Conservation (phyloP, 805 yeast species). For the Sugiyamaella mastotermitis region DNA sequence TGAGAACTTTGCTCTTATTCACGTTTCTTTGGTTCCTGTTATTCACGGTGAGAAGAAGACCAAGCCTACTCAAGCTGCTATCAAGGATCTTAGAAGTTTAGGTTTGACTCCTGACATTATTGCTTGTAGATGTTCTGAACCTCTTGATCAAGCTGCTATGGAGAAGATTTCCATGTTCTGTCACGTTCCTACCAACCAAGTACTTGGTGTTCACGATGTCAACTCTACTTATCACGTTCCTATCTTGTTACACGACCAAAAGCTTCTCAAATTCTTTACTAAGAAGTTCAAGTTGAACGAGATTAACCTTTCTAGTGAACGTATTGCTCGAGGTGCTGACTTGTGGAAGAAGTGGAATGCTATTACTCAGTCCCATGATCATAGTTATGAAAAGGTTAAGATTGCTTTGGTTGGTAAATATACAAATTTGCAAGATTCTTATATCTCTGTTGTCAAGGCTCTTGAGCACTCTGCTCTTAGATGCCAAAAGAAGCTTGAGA, state of each 20-base stretch:
- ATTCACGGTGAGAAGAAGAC: constrained; percentile 99
- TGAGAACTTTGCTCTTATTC: constrained; percentile 91
- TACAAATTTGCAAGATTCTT: constrained; percentile 91
- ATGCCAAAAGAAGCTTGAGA: constrained; percentile 75
- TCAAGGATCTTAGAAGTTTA: constrained; percentile 89
- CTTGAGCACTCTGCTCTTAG: constrained; percentile 94
- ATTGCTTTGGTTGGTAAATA: constrained; percentile 98
- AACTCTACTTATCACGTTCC: constrained; percentile 98
- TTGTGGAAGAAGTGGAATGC: constrained; percentile 73
- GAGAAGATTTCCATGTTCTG: constrained; percentile 98
- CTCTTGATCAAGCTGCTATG: constrained; percentile 76
- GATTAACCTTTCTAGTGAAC: constrained; percentile 41
- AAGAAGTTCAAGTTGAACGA: constrained; percentile 59
- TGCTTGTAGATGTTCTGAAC: constrained; percentile 92
- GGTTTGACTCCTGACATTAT: constrained; percentile 96
- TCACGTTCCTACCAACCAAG: constrained; percentile 98
- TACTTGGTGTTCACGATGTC: constrained; percentile 93
- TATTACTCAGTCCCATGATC: constrained; percentile 75
- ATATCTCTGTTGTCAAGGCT: constrained; percentile 89
- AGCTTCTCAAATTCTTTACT: constrained; percentile 64
- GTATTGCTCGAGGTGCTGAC: constrained; percentile 56
- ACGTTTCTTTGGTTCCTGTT: constrained; percentile 95
- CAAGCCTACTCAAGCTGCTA: constrained; percentile 98
- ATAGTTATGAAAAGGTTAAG: constrained; percentile 77
- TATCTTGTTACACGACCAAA: constrained; percentile 79